Conservation (phyloP, 2,329 filamentous ascomycete genomes). For the Xylaria hypoxylon region DNA sequence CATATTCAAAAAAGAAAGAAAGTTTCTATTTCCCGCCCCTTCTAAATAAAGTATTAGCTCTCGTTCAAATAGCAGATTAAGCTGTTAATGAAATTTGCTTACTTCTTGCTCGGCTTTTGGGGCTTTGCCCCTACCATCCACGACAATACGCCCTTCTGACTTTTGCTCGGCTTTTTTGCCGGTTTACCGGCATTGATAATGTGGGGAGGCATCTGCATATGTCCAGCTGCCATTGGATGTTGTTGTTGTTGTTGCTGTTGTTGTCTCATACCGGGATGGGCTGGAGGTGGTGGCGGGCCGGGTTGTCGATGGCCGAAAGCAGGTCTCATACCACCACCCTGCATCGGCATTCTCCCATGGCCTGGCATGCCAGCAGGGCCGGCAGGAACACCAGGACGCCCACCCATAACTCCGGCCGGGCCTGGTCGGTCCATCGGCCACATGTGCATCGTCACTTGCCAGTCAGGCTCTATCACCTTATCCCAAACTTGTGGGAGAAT, state of each 20-base stretch:
- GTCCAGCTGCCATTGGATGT: not conserved
- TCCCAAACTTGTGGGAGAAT: constrained; percentile 87
- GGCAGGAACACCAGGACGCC: constrained; percentile 31
- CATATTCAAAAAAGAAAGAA: constrained; percentile 6
- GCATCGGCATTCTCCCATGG: constrained; percentile 19
- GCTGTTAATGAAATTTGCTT: constrained; percentile 33
- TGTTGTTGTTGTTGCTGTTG: no score
- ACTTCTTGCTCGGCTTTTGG: constrained; percentile 51
- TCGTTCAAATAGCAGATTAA: not conserved
- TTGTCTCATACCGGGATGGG: constrained; percentile 14
- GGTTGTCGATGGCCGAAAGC: constrained; percentile 9
- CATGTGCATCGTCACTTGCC: constrained; percentile 75
- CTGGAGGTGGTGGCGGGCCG: constrained; percentile 28
- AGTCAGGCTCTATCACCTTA: constrained; percentile 82
- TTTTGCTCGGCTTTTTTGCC: constrained; percentile 47
- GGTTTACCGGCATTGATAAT: constrained; percentile 47
- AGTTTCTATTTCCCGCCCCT: constrained; percentile 23
- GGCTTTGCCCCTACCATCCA: constrained; percentile 50
- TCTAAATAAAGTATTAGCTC: constrained; percentile 19
- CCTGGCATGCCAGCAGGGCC: constrained; percentile 24
- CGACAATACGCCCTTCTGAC: constrained; percentile 48
- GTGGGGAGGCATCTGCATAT: constrained; percentile 13
- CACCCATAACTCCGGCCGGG: constrained; percentile 32
- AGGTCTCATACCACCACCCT: constrained; percentile 9
- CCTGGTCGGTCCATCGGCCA: constrained; percentile 63